Evolutionary conservation across 169 alveolate genomes (phyloP).

Genomic region (Cryptosporidium ubiquitum): DNA sequence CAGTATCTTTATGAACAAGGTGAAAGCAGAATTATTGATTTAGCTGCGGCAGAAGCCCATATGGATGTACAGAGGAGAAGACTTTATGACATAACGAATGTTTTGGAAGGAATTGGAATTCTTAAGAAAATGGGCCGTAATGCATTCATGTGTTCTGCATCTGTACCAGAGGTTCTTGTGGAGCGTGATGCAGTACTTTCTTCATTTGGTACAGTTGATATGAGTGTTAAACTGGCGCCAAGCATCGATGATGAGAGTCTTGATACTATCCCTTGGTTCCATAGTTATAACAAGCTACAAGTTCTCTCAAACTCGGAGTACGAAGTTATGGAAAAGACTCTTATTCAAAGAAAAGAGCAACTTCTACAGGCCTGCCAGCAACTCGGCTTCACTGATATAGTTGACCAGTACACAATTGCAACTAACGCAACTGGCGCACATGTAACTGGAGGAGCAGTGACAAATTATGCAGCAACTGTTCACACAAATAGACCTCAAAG

Average conservation of each 20-base stretch:
- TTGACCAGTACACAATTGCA: constrained; percentile 72
- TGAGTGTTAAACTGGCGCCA: constrained; percentile 57
- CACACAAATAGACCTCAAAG: constrained; percentile 39
- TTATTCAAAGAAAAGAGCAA: constrained; percentile 68
- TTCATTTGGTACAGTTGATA: constrained; percentile 67
- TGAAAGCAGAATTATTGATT: constrained; percentile 60
- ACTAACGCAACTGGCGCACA: constrained; percentile 24
- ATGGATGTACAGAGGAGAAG: constrained; percentile 85
- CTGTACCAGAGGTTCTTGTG: constrained; percentile 74
- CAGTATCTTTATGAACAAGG: constrained; percentile 73
- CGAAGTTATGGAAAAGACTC: constrained; percentile 70
- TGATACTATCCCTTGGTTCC: constrained; percentile 54
- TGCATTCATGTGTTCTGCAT: constrained; percentile 71
- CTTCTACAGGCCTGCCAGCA: constrained; percentile 70
- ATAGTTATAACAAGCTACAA: constrained; percentile 60
- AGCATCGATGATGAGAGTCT: constrained; percentile 38
- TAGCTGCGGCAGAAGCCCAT: constrained; percentile 74
- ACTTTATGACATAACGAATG: constrained; percentile 89
- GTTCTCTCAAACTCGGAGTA: constrained; percentile 65
- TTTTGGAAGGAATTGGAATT: constrained; percentile 85
- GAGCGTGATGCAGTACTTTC: constrained; percentile 75
- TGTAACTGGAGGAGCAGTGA: constrained; percentile 32
- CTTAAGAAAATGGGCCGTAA: constrained; percentile 76
- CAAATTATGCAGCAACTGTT: constrained; percentile 18
- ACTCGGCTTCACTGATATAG: constrained; percentile 63